Percentiles rank a stretch among this genome's conserved stretches.
Conservation (phyloP, 2,329 filamentous ascomycete genomes). For the Hypoxylon sp. region DNA sequence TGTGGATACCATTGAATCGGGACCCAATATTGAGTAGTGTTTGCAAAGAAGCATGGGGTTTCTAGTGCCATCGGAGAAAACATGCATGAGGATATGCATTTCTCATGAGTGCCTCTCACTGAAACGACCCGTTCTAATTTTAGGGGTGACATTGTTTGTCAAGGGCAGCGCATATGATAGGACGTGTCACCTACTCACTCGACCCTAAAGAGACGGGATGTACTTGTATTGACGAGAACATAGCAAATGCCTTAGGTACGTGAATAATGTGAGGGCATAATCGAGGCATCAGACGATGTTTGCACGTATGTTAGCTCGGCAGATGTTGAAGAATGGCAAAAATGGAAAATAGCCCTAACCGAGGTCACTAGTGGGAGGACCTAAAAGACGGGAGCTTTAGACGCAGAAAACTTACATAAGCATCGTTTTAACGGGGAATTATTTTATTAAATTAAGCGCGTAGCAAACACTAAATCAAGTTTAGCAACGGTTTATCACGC, state of each 20-base stretch:
- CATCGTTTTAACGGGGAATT: slow-evolving; percentile 7
- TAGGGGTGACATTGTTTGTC: not conserved
- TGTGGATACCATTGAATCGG: not conserved
- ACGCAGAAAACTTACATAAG: not conserved
- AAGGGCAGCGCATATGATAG: not conserved
- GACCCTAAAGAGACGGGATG: not conserved
- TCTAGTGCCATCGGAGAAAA: not conserved
- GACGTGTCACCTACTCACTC: not conserved
- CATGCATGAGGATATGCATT: not conserved
- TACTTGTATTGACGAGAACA: not conserved
- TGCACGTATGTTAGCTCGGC: not conserved
- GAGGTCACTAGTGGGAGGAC: not conserved
- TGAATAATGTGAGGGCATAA: not conserved
- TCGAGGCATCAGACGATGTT: not conserved
- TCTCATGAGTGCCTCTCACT: not conserved
- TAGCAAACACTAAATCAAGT: not conserved
- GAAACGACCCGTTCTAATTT: not conserved
- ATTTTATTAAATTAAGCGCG: not conserved
- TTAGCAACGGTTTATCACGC: not conserved
- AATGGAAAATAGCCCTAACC: not conserved
- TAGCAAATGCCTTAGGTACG: not conserved
- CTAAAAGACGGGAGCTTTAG: not conserved
- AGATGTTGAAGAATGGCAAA: not conserved
- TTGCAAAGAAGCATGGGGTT: not conserved
- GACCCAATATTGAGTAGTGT: not conserved